Base-by-base conservation (phyloP, 2,329 filamentous ascomycete species). In the Gnomoniopsis sp. region DNA sequence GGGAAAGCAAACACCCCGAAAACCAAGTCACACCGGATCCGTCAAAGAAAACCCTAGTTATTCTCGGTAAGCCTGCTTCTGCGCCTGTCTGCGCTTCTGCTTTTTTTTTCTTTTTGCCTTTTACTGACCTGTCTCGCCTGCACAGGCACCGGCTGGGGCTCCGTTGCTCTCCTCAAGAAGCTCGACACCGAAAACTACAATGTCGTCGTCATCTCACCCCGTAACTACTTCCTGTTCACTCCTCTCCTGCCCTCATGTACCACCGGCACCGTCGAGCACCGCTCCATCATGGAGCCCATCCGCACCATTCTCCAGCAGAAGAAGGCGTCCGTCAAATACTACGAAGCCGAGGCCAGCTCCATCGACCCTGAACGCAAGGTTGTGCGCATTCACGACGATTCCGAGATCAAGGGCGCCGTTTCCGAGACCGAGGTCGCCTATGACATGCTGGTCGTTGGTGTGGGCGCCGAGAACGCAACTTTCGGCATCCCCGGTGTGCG, bases 161-260 rank as follows among this genome's bases (percentile, higher is more conserved):
- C 93, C 47, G 91, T 99, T 70, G 96, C 93, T 62, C 87, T 99
- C 62, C 86, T 99, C 66, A 99, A 99, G 86, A 97, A 96, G 74
- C 90, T 99, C 76, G 93, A 99, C 72, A 97, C 93, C 62, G 90
- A 96, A 75, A 96, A 98, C 84, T 99, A 98, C 86, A 98, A 99
- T 75, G 93, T 98, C 75, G 77, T 98, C 72, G 92, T 99, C 74
- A 91, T 99, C 74, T 98, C 95, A 52, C 95, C 95, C 56, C 91
- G 95, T 73, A 99, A 99, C 80, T 99, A 96, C 85, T 99, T 99
- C 87, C 88, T 99, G 67, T 99, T 99, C 84, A 99, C 95, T 33
- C 95, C 95, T 61, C 87, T 99, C 60, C 86, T 99, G 62, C 95
- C 95, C 65, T 98, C 93, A 72, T 99, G 95, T 79, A 98, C 95